Evolutionary conservation across 2,329 filamentous ascomycete genomes (phyloP).

Genomic region (Venturia pyrina): DNA sequence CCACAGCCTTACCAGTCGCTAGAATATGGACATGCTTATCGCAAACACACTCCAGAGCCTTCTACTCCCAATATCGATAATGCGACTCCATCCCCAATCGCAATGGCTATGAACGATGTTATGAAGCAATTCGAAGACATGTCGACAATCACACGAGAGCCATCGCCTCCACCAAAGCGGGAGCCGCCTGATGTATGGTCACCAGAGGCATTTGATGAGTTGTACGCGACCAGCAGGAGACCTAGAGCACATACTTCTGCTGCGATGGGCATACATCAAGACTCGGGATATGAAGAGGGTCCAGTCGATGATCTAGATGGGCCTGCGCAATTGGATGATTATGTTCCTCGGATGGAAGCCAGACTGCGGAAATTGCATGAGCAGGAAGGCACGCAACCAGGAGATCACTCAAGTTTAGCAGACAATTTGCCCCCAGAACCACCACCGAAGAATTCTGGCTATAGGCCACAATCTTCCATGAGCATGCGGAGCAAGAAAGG

Average conservation of each 20-base stretch:
- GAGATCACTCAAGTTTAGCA: not conserved
- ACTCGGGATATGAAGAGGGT: slow-evolving; percentile 36
- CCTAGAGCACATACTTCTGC: slow-evolving; percentile 58
- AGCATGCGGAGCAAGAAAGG: slow-evolving; percentile 13
- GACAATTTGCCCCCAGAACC: slow-evolving; percentile 41
- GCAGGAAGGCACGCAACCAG: slow-evolving; percentile 11
- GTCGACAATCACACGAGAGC: slow-evolving; percentile 30
- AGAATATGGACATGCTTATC: slow-evolving; percentile 14
- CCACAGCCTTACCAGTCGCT: slow-evolving; percentile 22
- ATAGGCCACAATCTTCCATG: slow-evolving; percentile 7
- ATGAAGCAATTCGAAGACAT: slow-evolving; percentile 92
- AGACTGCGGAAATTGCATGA: slow-evolving; percentile 47
- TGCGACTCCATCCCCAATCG: slow-evolving; percentile 77
- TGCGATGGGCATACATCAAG: slow-evolving; percentile 49
- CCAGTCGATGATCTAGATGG: slow-evolving; percentile 42
- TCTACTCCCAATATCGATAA: slow-evolving; percentile 16
- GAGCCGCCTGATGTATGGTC: slow-evolving; percentile 69
- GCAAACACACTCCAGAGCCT: slow-evolving; percentile 50
- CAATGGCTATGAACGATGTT: slow-evolving; percentile 95
- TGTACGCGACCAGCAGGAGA: slow-evolving; percentile 31
- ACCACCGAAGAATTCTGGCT: slow-evolving; percentile 42
- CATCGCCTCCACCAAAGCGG: slow-evolving; percentile 34
- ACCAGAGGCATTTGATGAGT: slow-evolving; percentile 68
- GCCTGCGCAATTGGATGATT: slow-evolving; percentile 68
- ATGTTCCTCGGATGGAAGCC: slow-evolving; percentile 86